phyloP scores from a whole-genome alignment of 129 eudicot species.

The Pseudognaphalium luteoalbum region DNA sequence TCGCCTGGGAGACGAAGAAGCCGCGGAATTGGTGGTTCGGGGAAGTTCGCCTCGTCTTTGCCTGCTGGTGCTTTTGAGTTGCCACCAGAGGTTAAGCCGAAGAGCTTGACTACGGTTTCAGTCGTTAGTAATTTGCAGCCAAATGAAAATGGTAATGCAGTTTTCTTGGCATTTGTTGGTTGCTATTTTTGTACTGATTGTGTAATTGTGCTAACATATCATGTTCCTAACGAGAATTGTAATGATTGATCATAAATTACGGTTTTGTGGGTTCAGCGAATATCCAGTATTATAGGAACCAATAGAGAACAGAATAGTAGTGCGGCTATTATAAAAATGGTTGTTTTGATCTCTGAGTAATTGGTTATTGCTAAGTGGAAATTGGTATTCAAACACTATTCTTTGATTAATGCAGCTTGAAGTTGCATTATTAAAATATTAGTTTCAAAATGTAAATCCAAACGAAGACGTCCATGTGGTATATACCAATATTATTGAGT shows the following conservation, averaged over 20 bases:
- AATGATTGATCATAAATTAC: neutral
- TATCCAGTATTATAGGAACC: neutral
- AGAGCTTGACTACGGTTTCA: conserved; percentile 53
- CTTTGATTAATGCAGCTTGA: neutral
- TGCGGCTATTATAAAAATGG: neutral
- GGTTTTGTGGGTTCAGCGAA: neutral
- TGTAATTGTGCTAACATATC: neutral
- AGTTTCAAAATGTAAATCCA: neutral
- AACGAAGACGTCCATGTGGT: too few relatives aligned
- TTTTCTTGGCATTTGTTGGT: neutral
- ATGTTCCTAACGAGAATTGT: neutral
- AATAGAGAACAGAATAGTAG: neutral
- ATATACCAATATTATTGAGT: neutral
- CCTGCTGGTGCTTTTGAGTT: conserved; percentile 61
- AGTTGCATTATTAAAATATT: neutral
- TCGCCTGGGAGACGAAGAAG: conserved; percentile 39
- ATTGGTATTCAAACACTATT: neutral
- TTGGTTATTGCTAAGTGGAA: neutral
- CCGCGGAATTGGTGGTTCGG: conserved; percentile 37
- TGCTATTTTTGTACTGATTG: neutral
- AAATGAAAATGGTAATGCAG: neutral
- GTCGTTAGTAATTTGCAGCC: conserved; percentile 31
- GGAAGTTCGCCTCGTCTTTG: conserved; percentile 57
- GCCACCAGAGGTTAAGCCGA: conserved; percentile 47
- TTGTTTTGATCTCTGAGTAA: neutral